These are phyloP conservation scores for Aureobasidium sp. DNA, from an alignment of 2,329 filamentous ascomycete species.

Conservation along the genomic window DNA sequence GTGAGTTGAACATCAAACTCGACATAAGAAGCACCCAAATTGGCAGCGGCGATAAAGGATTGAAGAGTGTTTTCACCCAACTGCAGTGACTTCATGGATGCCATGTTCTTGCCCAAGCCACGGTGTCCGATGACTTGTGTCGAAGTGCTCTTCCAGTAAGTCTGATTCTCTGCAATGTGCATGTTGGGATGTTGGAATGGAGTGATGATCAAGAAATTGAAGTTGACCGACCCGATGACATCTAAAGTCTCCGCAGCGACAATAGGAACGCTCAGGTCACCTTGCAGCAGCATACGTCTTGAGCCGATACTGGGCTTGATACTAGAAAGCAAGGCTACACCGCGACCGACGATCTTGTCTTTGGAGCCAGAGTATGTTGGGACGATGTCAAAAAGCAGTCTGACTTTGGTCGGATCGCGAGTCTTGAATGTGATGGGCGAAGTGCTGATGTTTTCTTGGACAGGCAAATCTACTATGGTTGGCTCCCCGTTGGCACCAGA, in stretches of 20 bases:
- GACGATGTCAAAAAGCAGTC: conserved; percentile 87
- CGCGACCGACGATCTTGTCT: conserved; percentile 80
- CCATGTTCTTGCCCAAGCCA: conserved; percentile 83
- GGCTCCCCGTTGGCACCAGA: conserved; percentile 79
- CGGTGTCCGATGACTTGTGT: conserved; percentile 74
- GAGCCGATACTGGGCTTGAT: conserved; percentile 76
- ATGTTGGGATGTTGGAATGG: conserved; percentile 92
- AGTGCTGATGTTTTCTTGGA: conserved; percentile 88
- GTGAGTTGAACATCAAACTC: conserved; percentile 88
- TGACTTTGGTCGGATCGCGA: conserved; percentile 69
- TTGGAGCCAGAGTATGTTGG: conserved; percentile 82
- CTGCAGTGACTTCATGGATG: conserved; percentile 78
- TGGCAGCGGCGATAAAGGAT: conserved; percentile 94
- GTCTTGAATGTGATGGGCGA: conserved; percentile 89
- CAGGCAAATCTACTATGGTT: conserved; percentile 82
- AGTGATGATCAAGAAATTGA: conserved; percentile 93
- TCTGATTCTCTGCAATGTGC: conserved; percentile 81
- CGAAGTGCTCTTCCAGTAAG: conserved; percentile 91
- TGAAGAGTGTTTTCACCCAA: conserved; percentile 92
- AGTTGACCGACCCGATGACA: conserved; percentile 89
- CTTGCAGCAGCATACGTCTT: conserved; percentile 85
- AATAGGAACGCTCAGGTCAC: conserved; percentile 87
- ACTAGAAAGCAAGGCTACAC: conserved; percentile 77
- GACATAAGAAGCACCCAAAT: conserved; percentile 70
- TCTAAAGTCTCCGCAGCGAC: conserved; percentile 74